A percentile compares a stretch with the other conserved stretches of the same genome.
These are phyloP conservation scores for Talaromyces sp. DNA, from an alignment of 2,329 filamentous ascomycete species.

Conservation along the genomic window DNA sequence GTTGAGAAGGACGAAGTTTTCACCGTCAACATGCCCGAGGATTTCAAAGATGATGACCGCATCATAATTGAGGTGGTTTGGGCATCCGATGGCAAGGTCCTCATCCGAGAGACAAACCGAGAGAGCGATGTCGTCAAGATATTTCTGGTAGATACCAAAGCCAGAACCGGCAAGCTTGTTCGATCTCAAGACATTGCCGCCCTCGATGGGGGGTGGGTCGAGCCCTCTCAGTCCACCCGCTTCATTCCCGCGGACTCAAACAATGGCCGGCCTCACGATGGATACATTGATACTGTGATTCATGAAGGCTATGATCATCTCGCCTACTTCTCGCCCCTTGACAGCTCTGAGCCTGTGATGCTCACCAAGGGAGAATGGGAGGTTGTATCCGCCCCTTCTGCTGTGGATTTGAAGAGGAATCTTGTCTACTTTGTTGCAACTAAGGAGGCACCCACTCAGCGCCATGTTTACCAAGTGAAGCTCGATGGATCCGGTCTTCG, in stretches of 20 bases:
- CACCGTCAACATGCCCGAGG: constrained; percentile 72
- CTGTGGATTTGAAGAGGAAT: constrained; percentile 81
- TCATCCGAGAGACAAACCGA: constrained; percentile 91
- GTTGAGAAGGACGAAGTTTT: constrained; percentile 76
- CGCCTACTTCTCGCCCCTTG: constrained; percentile 87
- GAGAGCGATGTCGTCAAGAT: constrained; percentile 91
- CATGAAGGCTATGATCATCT: constrained; percentile 86
- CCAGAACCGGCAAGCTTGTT: constrained; percentile 75
- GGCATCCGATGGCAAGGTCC: constrained; percentile 76
- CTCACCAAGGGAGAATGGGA: constrained; percentile 92
- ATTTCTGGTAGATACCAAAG: constrained; percentile 76
- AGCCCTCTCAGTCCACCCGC: constrained; percentile 82
- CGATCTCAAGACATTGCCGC: constrained; percentile 76
- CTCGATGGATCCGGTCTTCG: constrained; percentile 75
- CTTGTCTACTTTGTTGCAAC: constrained; percentile 89
- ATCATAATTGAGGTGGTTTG: constrained; percentile 93
- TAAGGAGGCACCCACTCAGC: constrained; percentile 83
- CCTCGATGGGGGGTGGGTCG: constrained; percentile 97
- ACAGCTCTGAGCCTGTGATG: constrained; percentile 78
- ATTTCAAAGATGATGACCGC: constrained; percentile 78
- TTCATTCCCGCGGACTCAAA: constrained; percentile 82
- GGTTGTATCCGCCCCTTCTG: constrained; percentile 80
- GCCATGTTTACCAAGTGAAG: constrained; percentile 88
- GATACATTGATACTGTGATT: constrained; percentile 90
- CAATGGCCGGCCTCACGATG: constrained; percentile 77